Conservation (phyloP, 1,284 basidiomycete species). For the Hemileia vastatrix region DNA sequence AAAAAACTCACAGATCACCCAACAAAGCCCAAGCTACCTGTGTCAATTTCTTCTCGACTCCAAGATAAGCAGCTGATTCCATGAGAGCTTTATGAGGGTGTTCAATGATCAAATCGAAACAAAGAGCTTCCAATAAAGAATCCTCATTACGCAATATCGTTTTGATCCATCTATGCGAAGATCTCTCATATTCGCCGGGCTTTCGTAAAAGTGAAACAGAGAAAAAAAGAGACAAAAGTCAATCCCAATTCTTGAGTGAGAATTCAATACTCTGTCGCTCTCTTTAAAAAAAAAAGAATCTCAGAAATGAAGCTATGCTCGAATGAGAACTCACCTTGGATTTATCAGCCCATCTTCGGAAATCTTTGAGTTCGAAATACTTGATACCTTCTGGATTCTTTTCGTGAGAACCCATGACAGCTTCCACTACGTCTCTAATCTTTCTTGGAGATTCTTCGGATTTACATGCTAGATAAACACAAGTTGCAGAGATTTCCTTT, state of each 20-base stretch:
- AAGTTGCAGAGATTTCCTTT: conserved; percentile 78
- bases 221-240: neutral
- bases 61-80: too few species aligned
- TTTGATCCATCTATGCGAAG: conserved; percentile 61
- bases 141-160: conserved; percentile 72
- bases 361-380: conserved; percentile 27
- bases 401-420: conserved; percentile 60
- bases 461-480: conserved; percentile 83
- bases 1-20: too few species aligned
- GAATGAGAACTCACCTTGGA: conserved; percentile 47
- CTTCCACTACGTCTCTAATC: conserved; percentile 67
- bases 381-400: conserved; percentile 48
- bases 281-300: too few species aligned
- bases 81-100: too few species aligned
- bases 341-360: conserved; percentile 25
- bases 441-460: conserved; percentile 79
- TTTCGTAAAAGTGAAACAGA: conserved; percentile 5
- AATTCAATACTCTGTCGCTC: too few species aligned
- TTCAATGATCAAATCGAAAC: conserved; percentile 78
- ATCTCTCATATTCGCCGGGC: conserved; percentile 49
- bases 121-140: conserved; percentile 71
- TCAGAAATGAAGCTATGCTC: conserved; percentile 56
- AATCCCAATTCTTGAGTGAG: too few species aligned
- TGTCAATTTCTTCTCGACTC: too few species aligned
- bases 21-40: too few species aligned